phyloP scores from a whole-genome alignment of 352 stramenopile species.

The Pythium angustatum region DNA sequence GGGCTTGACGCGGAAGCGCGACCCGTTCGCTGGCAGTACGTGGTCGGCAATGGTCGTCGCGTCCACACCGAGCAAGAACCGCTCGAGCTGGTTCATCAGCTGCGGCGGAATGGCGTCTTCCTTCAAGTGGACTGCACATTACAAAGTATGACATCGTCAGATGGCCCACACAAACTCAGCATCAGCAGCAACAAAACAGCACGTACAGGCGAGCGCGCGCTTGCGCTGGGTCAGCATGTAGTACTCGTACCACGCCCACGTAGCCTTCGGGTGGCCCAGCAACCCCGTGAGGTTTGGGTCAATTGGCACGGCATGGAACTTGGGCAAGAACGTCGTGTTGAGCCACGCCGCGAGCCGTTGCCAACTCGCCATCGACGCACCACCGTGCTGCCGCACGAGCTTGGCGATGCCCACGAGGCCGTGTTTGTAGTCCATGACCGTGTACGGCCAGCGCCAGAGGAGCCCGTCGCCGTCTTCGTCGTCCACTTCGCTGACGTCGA shows the following conservation, averaged over 20 bases:
- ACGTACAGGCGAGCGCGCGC: constrained; percentile 68
- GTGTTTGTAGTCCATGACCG: constrained; percentile 70
- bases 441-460: constrained; percentile 87
- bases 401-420: constrained; percentile 51
- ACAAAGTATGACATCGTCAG: neutral
- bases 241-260: constrained; percentile 82
- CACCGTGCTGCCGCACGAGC: constrained; percentile 48
- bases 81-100: constrained; percentile 58
- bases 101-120: constrained; percentile 58
- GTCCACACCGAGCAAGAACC: constrained; percentile 50
- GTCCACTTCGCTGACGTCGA: constrained; percentile 64
- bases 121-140: constrained; percentile 49
- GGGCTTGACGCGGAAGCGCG: constrained; percentile 27
- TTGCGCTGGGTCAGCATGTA: constrained; percentile 76
- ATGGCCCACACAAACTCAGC: neutral
- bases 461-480: constrained; percentile 59
- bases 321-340: constrained; percentile 55
- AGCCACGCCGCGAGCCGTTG: constrained; percentile 58
- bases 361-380: constrained; percentile 53
- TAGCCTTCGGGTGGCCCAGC: constrained; percentile 60
- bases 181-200: neutral
- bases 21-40: constrained; percentile 42
- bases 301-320: constrained; percentile 59
- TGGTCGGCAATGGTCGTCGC: constrained; percentile 31
- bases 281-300: constrained; percentile 46